These are phyloP conservation scores for Amauroascus verrucosus DNA, from an alignment of 2,329 filamentous ascomycete genomes.

Conservation along the genomic window DNA sequence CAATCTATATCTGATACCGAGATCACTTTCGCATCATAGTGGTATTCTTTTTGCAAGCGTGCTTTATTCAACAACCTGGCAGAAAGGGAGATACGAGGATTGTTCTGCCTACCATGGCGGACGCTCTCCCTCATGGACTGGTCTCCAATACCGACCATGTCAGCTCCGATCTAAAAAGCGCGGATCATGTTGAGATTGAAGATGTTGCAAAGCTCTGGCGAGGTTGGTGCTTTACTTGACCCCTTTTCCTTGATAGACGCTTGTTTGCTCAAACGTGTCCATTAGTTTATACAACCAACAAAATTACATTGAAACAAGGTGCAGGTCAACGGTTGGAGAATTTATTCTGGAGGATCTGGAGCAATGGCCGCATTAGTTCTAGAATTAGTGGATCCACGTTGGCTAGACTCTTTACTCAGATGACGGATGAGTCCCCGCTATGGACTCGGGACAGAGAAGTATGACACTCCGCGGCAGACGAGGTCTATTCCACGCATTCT, in stretches of 20 bases:
- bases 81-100: not conserved
- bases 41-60: not conserved
- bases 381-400: slow-evolving; percentile 33
- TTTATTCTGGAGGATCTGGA: slow-evolving; percentile 45
- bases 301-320: slow-evolving; percentile 33
- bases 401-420: slow-evolving; percentile 36
- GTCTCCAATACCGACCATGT: slow-evolving; percentile 29
- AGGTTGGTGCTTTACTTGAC: slow-evolving; percentile 29
- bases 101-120: slow-evolving; percentile 26
- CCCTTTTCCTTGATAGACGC: not conserved
- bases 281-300: slow-evolving; percentile 38
- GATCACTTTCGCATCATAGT: not conserved
- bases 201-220: slow-evolving; percentile 41
- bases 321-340: slow-evolving; percentile 40
- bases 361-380: slow-evolving; percentile 29
- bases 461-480: not conserved
- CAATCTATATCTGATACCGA: not conserved
- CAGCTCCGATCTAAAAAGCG: slow-evolving; percentile 29
- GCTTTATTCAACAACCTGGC: not conserved
- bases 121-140: slow-evolving; percentile 33
- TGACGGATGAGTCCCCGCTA: slow-evolving; percentile 25
- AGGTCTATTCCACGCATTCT: not conserved
- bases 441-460: slow-evolving; percentile 12
- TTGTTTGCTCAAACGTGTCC: slow-evolving; percentile 10
- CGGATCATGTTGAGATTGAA: slow-evolving; percentile 30